Conservation (phyloP, 2,329 filamentous ascomycete genomes). For the Trichoderma gracile region DNA sequence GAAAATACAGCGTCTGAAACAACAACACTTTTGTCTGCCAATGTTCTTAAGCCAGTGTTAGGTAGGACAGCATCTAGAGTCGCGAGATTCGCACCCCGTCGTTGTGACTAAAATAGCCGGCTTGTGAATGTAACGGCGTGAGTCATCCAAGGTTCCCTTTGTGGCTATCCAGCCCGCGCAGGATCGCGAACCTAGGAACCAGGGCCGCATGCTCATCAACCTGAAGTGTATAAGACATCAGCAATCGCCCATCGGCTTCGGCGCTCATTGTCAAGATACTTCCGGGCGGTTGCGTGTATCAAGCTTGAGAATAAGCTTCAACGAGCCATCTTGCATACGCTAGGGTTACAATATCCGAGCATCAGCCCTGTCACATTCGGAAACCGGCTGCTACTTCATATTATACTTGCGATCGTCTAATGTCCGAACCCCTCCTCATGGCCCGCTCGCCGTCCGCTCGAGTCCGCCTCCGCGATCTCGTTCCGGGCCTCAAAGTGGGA, state of each 20-base stretch:
- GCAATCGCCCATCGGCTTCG: neutral
- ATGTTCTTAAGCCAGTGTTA: neutral
- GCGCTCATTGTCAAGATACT: slow-evolving; percentile 1
- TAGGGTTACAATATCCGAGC: neutral
- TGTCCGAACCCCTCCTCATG: slow-evolving; percentile 2
- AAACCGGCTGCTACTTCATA: neutral
- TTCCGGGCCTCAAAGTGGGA: slow-evolving; percentile 45
- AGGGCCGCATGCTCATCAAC: neutral
- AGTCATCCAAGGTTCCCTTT: neutral
- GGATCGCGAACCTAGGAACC: too few relatives aligned
- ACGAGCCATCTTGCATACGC: neutral
- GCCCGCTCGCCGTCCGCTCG: slow-evolving; percentile 25
- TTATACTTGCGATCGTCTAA: neutral
- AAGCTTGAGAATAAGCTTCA: neutral
- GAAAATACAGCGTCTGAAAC: neutral
- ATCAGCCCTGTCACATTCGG: neutral
- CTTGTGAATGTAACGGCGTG: neutral
- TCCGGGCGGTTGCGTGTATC: neutral
- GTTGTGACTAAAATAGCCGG: neutral
- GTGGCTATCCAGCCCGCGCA: neutral
- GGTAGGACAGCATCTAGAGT: too few relatives aligned
- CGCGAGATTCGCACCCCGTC: neutral
- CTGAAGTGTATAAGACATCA: neutral
- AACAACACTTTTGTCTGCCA: neutral
- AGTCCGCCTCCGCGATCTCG: slow-evolving; percentile 40